Percentiles rank a stretch among this genome's conserved stretches.
Conservation (phyloP, 169 alveolate species). For the Babesia sp. region DNA sequence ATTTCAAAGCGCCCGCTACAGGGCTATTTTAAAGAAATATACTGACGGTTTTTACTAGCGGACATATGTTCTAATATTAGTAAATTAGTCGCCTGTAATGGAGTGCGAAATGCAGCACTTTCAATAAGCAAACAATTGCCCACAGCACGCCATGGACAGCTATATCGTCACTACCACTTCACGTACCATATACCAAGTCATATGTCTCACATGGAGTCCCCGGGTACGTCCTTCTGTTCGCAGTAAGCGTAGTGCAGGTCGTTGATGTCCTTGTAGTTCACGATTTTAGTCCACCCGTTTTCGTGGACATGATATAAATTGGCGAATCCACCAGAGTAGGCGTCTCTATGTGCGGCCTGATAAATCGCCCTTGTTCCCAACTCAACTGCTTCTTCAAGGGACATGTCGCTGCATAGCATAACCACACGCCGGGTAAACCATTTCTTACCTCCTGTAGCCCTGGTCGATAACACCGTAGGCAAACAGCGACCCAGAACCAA, state of each 20-base stretch:
- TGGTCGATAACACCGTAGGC: constrained; percentile 98
- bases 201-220: constrained; percentile 44
- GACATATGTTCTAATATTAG: too few species aligned
- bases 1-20: not conserved
- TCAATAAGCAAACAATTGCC: too few species aligned
- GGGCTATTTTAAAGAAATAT: not conserved
- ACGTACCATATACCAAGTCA: too few species aligned
- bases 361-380: constrained; percentile 97
- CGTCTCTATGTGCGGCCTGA: constrained; percentile 98
- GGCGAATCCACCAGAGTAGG: constrained; percentile 98
- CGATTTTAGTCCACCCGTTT: constrained; percentile 90
- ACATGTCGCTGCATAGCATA: constrained; percentile 79
- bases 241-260: constrained; percentile 87
- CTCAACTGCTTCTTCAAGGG: constrained; percentile 95
- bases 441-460: constrained; percentile 80
- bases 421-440: too few species aligned
- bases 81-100: too few species aligned
- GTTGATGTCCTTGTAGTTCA: constrained; percentile 89
- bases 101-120: too few species aligned
- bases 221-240: constrained; percentile 68
- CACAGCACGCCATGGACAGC: not conserved
- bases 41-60: not conserved
- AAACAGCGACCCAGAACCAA: constrained; percentile 97
- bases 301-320: constrained; percentile 93
- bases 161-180: too few species aligned